phyloP scores from a whole-genome alignment of 192 early-diverging fungal genomes.

The Cetraspora pellucida region DNA sequence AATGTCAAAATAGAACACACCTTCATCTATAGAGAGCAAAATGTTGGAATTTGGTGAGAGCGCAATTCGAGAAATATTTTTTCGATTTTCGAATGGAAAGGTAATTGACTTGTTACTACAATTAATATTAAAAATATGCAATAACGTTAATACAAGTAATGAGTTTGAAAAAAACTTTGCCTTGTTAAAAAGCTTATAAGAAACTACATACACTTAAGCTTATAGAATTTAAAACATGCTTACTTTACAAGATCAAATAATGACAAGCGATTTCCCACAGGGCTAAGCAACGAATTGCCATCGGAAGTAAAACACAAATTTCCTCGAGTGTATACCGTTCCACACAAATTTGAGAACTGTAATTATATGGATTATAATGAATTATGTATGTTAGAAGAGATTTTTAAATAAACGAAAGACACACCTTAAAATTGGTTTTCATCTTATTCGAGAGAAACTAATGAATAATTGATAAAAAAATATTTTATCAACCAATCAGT shows the following conservation, averaged over 20 bases:
- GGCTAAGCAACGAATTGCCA: conserved; percentile 89
- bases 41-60: conserved; percentile 87
- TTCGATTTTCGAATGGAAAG: conserved; percentile 91
- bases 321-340: conserved; percentile 96
- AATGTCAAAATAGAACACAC: conserved; percentile 36
- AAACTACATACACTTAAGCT: neutral
- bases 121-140: conserved; percentile 20
- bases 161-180: neutral
- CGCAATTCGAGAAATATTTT: conserved; percentile 87
- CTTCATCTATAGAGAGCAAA: conserved; percentile 91
- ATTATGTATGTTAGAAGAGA: too few species aligned
- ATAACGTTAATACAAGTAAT: neutral
- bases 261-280: conserved; percentile 95
- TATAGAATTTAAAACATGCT: conserved; percentile 20
- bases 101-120: conserved; percentile 89
- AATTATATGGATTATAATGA: too few species aligned
- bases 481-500: too few species aligned
- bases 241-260: conserved; percentile 96
- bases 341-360: conserved; percentile 95
- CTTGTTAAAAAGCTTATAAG: neutral
- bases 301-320: conserved; percentile 95
- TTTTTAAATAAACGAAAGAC: too few species aligned
- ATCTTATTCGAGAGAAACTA: too few species aligned
- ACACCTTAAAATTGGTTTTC: too few species aligned
- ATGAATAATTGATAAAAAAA: too few species aligned